Evolutionary conservation across 2,329 filamentous ascomycete species (phyloP).

Genomic region (Beauveria medogensis): DNA sequence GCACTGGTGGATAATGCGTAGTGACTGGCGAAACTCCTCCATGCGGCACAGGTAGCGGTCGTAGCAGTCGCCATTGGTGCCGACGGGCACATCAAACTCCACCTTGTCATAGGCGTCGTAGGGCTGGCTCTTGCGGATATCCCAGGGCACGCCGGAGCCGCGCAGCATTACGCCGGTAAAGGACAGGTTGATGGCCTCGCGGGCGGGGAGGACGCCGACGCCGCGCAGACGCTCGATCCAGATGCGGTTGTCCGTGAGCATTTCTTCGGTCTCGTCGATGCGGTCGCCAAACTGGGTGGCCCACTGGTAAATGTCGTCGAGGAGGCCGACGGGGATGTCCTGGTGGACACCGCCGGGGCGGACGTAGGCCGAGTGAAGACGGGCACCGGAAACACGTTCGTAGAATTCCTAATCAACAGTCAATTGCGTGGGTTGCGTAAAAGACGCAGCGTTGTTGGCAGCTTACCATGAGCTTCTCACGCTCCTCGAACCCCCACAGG

Average conservation of each 20-base stretch:
- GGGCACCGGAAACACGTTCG: constrained; percentile 95
- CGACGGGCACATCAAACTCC: constrained; percentile 96
- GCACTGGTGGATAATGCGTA: constrained; percentile 98
- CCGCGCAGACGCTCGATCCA: constrained; percentile 92
- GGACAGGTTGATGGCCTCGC: constrained; percentile 92
- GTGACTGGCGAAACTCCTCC: constrained; percentile 98
- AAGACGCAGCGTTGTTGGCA: not conserved
- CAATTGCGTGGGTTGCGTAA: not conserved
- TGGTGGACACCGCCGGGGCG: constrained; percentile 94
- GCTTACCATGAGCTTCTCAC: constrained; percentile 97
- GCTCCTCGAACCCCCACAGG: constrained; percentile 98
- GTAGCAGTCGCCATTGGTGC: constrained; percentile 96
- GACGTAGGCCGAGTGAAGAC: constrained; percentile 94
- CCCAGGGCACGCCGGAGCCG: constrained; percentile 91
- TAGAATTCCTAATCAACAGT: constrained; percentile 79
- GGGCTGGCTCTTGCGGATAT: constrained; percentile 91
- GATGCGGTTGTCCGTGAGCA: constrained; percentile 98
- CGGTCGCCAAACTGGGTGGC: constrained; percentile 97
- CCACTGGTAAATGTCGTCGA: constrained; percentile 99
- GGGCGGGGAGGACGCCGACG: constrained; percentile 81
- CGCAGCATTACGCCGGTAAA: constrained; percentile 98
- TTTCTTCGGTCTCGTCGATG: constrained; percentile 97
- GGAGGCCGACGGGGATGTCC: constrained; percentile 84
- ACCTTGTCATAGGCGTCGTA: constrained; percentile 98
- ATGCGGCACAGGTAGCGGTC: constrained; percentile 98